A percentile compares a stretch with the other conserved stretches of the same genome.
These are phyloP conservation scores for Phytophthora hybrid DNA, from an alignment of 352 stramenopile genomes.

Conservation along the genomic window DNA sequence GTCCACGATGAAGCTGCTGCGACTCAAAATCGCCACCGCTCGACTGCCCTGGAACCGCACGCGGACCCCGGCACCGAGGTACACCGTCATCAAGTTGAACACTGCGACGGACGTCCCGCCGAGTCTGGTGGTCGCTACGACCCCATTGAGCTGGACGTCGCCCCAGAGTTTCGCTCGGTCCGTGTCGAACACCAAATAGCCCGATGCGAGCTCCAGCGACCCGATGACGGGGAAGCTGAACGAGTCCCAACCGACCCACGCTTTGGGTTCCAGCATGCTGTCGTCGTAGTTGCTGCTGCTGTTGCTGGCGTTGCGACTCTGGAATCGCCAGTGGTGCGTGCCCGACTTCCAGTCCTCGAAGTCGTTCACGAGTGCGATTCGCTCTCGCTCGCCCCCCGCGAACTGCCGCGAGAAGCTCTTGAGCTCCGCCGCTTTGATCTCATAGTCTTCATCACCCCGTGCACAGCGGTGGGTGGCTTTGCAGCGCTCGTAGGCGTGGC, in stretches of 20 bases:
- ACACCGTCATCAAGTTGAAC: slow-evolving; percentile 97
- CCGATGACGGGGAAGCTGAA: slow-evolving; percentile 75
- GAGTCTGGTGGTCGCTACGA: slow-evolving; percentile 65
- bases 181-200: slow-evolving; percentile 85
- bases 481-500: slow-evolving; percentile 92
- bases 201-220: slow-evolving; percentile 79
- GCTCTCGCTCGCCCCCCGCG: slow-evolving; percentile 66
- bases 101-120: slow-evolving; percentile 91
- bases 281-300: slow-evolving; percentile 23
- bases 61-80: slow-evolving; percentile 82
- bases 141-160: slow-evolving; percentile 65
- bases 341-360: slow-evolving; percentile 97
- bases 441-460: slow-evolving; percentile 91
- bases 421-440: slow-evolving; percentile 68
- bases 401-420: slow-evolving; percentile 90
- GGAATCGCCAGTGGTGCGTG: slow-evolving; percentile 74
- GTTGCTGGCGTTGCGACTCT: neutral
- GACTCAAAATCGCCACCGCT: slow-evolving; percentile 91
- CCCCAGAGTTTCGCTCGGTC: slow-evolving; percentile 60
- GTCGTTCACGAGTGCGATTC: slow-evolving; percentile 89
- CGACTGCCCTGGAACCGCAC: slow-evolving; percentile 89
- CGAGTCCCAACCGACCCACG: slow-evolving; percentile 59
- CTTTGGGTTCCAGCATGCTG: slow-evolving; percentile 27
- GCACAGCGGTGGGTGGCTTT: slow-evolving; percentile 95
- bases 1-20: slow-evolving; percentile 93